Conservation (phyloP, 2,329 filamentous ascomycete species). For the Penicillium sclerotiorum region DNA sequence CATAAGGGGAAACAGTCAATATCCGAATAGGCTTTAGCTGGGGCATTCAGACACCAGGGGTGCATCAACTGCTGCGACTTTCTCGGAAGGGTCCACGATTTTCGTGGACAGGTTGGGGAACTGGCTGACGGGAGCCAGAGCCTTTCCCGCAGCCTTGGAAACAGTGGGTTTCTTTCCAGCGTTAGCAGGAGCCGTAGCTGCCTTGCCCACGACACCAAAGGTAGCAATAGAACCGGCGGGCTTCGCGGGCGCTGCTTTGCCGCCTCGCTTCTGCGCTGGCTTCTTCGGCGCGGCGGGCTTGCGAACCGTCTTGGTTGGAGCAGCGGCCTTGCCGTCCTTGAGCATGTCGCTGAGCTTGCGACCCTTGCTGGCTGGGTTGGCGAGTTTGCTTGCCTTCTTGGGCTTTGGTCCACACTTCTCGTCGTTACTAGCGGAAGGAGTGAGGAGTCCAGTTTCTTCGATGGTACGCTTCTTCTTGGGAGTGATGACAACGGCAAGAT, state of each 20-base stretch:
- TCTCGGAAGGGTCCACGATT: conserved; percentile 5
- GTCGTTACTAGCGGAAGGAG: conserved; percentile 47
- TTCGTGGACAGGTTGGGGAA: conserved; percentile 29
- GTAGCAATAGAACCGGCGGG: conserved; percentile 32
- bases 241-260: conserved; percentile 22
- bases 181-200: conserved; percentile 21
- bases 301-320: conserved; percentile 15
- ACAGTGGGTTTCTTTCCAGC: conserved; percentile 32
- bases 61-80: not conserved
- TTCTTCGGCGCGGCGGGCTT: conserved; percentile 21
- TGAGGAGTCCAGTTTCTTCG: conserved; percentile 40
- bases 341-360: conserved; percentile 31
- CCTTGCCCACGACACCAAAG: conserved; percentile 39
- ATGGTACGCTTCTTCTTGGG: conserved; percentile 38
- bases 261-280: conserved; percentile 10
- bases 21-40: not conserved
- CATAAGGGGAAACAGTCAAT: conserved; percentile 1
- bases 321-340: conserved; percentile 24
- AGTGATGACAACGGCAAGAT: conserved; percentile 48
- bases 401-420: conserved; percentile 28
- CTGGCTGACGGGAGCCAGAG: conserved; percentile 40
- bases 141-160: conserved; percentile 31
- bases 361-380: conserved; percentile 37
- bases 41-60: not conserved
- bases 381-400: conserved; percentile 23